Evolutionary conservation across 257 asterid genomes (phyloP), one percentile per base, ranked within the genome.

Genomic region (Solanum sejunctum): DNA sequence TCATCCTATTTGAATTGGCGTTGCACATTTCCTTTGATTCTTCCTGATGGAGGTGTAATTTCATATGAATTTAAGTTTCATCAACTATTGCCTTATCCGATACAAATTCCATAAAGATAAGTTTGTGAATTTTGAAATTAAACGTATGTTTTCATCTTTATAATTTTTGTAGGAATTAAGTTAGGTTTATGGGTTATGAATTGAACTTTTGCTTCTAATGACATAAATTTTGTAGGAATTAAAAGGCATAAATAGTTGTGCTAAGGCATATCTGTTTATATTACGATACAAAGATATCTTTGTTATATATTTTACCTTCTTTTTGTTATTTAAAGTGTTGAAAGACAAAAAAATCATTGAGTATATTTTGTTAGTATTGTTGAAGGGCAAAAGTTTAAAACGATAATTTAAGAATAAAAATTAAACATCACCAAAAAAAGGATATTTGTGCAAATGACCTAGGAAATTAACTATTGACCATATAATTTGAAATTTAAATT

Each of bases 61-160:
- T 58, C 66, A n/a, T 58, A 58, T 9, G 15, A 58, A 58, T 58
- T 10, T n/a, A 10, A 58, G 66, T 58, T 4, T 0, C n/a, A 58
- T 58, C 7, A 23, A n/a, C n/a, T 58, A 15, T 58, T n/a, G 7
- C n/a, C 13, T 58, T 58, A n/a, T 58, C 3, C 7, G 0, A 20
- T 3, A 20, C 15, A 20, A 58, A 13, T n/a, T 9, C 1, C 0
- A 13, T 58, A 4, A 7, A n/a, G n/a, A 58, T 58, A 10, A 58
- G 66, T 58, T 58, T n/a, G 28, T n/a, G 28, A 12, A 10, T n/a
- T 58, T 0, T n/a, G 0, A n/a, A 58, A 58, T 58, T 20, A 7
- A 58, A 20, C 0, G n/a, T 58, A 3, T 1, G 1, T 9, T n/a
- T 58, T 8, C n/a, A 3, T n/a, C 7, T 0, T 0, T 3, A n/a